These are phyloP conservation scores for Phoma sp. DNA, from an alignment of 2,329 filamentous ascomycete genomes.

Conservation along the genomic window DNA sequence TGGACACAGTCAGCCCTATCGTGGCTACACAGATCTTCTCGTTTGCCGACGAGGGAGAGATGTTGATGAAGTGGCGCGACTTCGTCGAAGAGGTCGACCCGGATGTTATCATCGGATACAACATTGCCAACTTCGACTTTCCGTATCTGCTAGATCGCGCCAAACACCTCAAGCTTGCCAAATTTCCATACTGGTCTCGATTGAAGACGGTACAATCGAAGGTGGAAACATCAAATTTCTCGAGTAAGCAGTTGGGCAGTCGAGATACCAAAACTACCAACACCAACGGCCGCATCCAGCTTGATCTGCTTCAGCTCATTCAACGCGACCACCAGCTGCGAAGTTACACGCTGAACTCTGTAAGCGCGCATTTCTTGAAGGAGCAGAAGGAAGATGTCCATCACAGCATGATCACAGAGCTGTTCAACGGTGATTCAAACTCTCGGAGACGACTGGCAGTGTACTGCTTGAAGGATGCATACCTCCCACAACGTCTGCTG, in stretches of 20 bases:
- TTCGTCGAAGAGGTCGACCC: conserved; percentile 91
- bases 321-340: conserved; percentile 93
- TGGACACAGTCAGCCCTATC: conserved; percentile 90
- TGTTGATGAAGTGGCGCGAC: conserved; percentile 91
- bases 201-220: conserved; percentile 73
- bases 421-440: conserved; percentile 95
- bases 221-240: conserved; percentile 82
- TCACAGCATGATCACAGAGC: conserved; percentile 97
- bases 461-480: conserved; percentile 97
- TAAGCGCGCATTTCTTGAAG: conserved; percentile 90
- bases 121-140: conserved; percentile 98
- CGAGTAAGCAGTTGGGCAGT: conserved; percentile 98
- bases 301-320: conserved; percentile 92
- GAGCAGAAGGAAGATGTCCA: conserved; percentile 99
- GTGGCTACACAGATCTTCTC: conserved; percentile 93
- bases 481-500: conserved; percentile 90
- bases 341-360: conserved; percentile 97
- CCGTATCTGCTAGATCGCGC: conserved; percentile 92
- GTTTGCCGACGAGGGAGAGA: conserved; percentile 79
- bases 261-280: conserved; percentile 94
- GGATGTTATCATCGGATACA: conserved; percentile 98
- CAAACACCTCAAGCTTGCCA: conserved; percentile 76
- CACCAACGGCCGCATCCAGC: conserved; percentile 88
- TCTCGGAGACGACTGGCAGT: conserved; percentile 88
- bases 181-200: conserved; percentile 88